phyloP scores from a whole-genome alignment of 164 flowering plant genomes.

The Buxus sempervirens region DNA sequence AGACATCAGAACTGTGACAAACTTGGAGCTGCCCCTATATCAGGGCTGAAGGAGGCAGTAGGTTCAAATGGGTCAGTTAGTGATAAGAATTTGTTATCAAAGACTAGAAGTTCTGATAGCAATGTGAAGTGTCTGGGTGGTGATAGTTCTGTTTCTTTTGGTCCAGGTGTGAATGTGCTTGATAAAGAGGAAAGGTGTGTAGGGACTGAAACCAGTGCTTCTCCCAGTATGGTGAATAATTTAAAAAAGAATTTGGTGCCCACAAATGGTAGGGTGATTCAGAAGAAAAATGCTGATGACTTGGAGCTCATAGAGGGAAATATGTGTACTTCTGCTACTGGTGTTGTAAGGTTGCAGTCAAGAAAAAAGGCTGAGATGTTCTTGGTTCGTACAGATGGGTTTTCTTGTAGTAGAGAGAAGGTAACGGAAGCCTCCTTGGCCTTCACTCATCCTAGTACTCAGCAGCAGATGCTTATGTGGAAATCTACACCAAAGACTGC shows the following conservation, averaged over 20 bases:
- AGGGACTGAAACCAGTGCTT: slow-evolving; percentile 13
- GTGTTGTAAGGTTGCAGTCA: slow-evolving; percentile 95
- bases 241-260: slow-evolving; percentile 15
- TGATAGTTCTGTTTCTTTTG: slow-evolving; percentile 20
- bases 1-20: slow-evolving; percentile 16
- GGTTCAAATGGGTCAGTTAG: slow-evolving; percentile 32
- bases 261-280: slow-evolving; percentile 16
- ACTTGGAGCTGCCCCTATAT: slow-evolving; percentile 9
- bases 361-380: slow-evolving; percentile 99
- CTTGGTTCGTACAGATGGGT: slow-evolving; percentile 93
- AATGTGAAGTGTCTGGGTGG: slow-evolving; percentile 22
- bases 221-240: slow-evolving; percentile 17
- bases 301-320: slow-evolving; percentile 54
- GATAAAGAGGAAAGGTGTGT: slow-evolving; percentile 12
- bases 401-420: slow-evolving; percentile 84
- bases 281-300: slow-evolving; percentile 35
- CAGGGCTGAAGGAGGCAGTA: slow-evolving; percentile 20
- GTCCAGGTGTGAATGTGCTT: slow-evolving; percentile 25
- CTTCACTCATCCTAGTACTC: slow-evolving; percentile 97
- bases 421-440: slow-evolving; percentile 96
- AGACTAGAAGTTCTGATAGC: slow-evolving; percentile 14
- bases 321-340: slow-evolving; percentile 98
- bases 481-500: slow-evolving; percentile 93
- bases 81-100: slow-evolving; percentile 11
- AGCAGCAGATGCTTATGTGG: slow-evolving; percentile 99